A percentile compares a stretch with the other conserved stretches of the same genome.
phyloP scores from a whole-genome alignment of 768 basidiomycete genomes.

The Steccherinum ochraceum region DNA sequence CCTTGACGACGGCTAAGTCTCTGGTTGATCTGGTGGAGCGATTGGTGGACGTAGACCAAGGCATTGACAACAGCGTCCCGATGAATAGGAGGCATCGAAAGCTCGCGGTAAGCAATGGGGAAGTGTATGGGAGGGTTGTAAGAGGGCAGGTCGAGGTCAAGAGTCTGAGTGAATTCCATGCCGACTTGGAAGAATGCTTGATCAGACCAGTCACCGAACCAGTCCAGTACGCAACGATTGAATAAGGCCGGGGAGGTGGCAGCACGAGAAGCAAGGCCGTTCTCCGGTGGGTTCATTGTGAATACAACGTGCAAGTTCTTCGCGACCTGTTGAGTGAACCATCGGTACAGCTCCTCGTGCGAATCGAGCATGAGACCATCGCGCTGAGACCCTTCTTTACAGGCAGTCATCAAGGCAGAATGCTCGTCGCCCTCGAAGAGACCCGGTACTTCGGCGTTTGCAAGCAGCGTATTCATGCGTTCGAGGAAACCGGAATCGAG shows the following conservation, averaged over 20 bases:
- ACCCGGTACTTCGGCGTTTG: constrained; percentile 99
- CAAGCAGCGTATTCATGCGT: constrained; percentile 98
- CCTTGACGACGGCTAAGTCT: constrained; percentile 88
- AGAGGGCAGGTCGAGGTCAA: constrained; percentile 84
- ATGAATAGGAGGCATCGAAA: constrained; percentile 83
- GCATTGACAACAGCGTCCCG: constrained; percentile 91
- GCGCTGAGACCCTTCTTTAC: constrained; percentile 98
- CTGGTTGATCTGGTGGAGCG: constrained; percentile 84
- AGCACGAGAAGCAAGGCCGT: constrained; percentile 90
- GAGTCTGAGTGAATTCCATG: constrained; percentile 89
- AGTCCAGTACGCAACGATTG: constrained; percentile 98
- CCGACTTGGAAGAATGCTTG: constrained; percentile 98
- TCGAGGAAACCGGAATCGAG: constrained; percentile 98
- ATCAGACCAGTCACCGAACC: constrained; percentile 99
- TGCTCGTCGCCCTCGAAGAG: constrained; percentile 99
- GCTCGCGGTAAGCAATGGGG: constrained; percentile 82
- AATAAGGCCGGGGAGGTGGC: constrained; percentile 97
- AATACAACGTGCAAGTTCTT: constrained; percentile 98
- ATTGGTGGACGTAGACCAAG: constrained; percentile 85
- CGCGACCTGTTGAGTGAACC: constrained; percentile 98
- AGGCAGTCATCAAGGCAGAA: constrained; percentile 96
- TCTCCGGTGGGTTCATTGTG: constrained; percentile 98
- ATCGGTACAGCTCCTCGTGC: constrained; percentile 93
- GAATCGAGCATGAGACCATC: constrained; percentile 98
- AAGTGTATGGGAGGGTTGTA: constrained; percentile 79